A percentile compares a stretch with the other conserved stretches of the same genome.
These are phyloP conservation scores for Sporothrix globosa DNA, from an alignment of 2,329 filamentous ascomycete genomes.

Conservation along the genomic window DNA sequence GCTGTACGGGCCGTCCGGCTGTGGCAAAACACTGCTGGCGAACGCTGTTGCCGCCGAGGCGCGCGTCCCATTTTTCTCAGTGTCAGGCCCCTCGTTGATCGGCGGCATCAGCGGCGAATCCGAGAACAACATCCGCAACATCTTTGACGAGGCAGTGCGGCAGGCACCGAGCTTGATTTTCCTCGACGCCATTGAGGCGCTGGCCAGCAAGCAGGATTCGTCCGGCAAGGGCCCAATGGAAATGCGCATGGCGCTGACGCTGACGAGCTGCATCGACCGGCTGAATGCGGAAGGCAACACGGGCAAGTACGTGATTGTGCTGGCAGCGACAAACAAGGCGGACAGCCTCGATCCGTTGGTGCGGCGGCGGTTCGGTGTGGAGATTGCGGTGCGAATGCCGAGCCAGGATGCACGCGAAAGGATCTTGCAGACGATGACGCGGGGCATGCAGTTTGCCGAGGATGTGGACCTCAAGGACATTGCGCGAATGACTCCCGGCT, in stretches of 20 bases:
- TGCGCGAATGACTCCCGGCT: constrained; percentile 85
- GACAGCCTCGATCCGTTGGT: constrained; percentile 79
- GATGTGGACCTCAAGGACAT: constrained; percentile 75
- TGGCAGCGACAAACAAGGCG: constrained; percentile 87
- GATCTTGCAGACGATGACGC: constrained; percentile 75
- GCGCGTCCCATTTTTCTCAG: constrained; percentile 76
- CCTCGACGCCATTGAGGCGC: constrained; percentile 89
- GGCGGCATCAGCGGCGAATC: constrained; percentile 89
- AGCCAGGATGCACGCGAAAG: constrained; percentile 75
- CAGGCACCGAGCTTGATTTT: constrained; percentile 89
- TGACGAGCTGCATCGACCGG: constrained; percentile 84
- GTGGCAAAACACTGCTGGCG: constrained; percentile 83
- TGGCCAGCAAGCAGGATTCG: constrained; percentile 78
- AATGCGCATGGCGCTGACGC: constrained; percentile 79
- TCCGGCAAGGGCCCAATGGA: constrained; percentile 77
- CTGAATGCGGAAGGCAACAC: constrained; percentile 66
- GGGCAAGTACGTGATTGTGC: constrained; percentile 69
- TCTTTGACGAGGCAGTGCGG: constrained; percentile 84
- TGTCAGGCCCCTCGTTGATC: constrained; percentile 80
- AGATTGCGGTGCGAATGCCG: constrained; percentile 87
- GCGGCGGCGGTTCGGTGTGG: constrained; percentile 76
- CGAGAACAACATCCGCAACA: constrained; percentile 80
- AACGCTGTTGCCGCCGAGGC: constrained; percentile 77
- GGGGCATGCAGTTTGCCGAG: constrained; percentile 63
- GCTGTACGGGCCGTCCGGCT: constrained; percentile 81